Conservation (phyloP, 805 yeast species). For the Torulaspora gathmanii region DNA sequence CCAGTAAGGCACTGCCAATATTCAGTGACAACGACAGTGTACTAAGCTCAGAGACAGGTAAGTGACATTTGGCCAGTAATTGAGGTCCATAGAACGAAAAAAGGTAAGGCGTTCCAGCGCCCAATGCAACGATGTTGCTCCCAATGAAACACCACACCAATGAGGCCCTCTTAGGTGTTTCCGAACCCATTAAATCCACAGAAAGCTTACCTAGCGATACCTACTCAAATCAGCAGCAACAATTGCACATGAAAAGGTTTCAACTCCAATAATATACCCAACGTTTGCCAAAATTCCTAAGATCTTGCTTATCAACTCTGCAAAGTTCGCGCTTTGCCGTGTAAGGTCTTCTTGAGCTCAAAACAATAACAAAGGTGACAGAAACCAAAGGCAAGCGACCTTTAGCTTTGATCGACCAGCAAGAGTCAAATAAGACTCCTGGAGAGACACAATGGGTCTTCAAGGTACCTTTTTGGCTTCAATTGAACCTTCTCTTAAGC, state of each 20-base stretch:
- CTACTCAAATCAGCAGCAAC: not conserved
- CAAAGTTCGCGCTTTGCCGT: not conserved
- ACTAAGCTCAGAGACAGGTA: constrained; percentile 60
- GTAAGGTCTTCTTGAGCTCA: not conserved
- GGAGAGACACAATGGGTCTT: not conserved
- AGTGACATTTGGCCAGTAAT: constrained; percentile 49
- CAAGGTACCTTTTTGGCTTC: not conserved
- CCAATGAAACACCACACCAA: constrained; percentile 28
- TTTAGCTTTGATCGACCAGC: not conserved
- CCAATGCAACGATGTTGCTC: constrained; percentile 49
- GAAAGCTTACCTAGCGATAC: not conserved
- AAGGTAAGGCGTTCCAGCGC: constrained; percentile 70
- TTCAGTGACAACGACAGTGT: constrained; percentile 57
- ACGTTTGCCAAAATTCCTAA: too few relatives aligned
- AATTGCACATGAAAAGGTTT: not conserved
- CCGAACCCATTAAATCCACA: constrained; percentile 2
- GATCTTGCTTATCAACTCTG: not conserved
- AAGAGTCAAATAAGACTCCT: not conserved
- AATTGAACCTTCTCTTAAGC: not conserved
- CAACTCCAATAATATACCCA: too few relatives aligned
- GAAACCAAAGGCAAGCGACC: not conserved
- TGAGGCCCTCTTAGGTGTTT: constrained; percentile 18
- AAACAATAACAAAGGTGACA: not conserved
- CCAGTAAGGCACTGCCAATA: constrained; percentile 64
- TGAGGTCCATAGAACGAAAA: constrained; percentile 78